These are phyloP conservation scores for Neurospora sp. DNA, from an alignment of 495 filamentous ascomycete species.

Conservation along the genomic window DNA sequence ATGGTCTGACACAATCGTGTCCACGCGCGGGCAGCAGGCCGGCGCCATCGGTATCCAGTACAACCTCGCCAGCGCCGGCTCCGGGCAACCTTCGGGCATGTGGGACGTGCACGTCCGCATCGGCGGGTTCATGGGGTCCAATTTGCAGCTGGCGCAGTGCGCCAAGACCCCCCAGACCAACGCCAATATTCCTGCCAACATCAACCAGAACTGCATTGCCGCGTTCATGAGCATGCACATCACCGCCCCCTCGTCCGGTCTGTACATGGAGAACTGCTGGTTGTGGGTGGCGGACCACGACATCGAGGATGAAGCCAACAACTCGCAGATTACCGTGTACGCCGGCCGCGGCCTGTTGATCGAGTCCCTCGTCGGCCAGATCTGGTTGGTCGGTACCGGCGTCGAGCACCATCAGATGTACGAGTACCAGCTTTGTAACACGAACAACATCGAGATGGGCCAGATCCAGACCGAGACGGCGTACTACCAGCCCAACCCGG, in stretches of 20 bases:
- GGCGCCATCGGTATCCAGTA: slow-evolving; percentile 29
- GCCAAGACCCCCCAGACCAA: slow-evolving; percentile 46
- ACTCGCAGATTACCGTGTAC: slow-evolving; percentile 60
- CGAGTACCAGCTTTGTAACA: slow-evolving; percentile 65
- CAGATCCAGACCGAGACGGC: slow-evolving; percentile 77
- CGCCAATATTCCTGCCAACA: slow-evolving; percentile 29
- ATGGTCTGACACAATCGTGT: slow-evolving; percentile 68
- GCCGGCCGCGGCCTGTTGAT: slow-evolving; percentile 56
- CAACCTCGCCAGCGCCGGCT: slow-evolving; percentile 10
- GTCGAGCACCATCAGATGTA: slow-evolving; percentile 68
- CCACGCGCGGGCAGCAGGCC: slow-evolving; percentile 21
- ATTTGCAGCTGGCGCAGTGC: slow-evolving; percentile 53
- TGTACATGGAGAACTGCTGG: slow-evolving; percentile 63
- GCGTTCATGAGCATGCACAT: slow-evolving; percentile 63
- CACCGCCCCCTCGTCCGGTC: slow-evolving; percentile 39
- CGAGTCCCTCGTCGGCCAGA: slow-evolving; percentile 42
- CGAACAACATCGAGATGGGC: slow-evolving; percentile 55
- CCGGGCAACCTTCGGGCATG: slow-evolving; percentile 14
- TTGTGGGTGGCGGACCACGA: slow-evolving; percentile 69
- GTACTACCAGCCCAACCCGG: slow-evolving; percentile 59
- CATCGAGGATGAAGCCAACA: slow-evolving; percentile 47
- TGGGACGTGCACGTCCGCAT: slow-evolving; percentile 24
- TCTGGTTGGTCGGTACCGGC: slow-evolving; percentile 47
- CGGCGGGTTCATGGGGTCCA: slow-evolving; percentile 53
- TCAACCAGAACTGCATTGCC: slow-evolving; percentile 50